Evolutionary conservation across 139 green algal species (phyloP).

Genomic region (Micractinium sp.): DNA sequence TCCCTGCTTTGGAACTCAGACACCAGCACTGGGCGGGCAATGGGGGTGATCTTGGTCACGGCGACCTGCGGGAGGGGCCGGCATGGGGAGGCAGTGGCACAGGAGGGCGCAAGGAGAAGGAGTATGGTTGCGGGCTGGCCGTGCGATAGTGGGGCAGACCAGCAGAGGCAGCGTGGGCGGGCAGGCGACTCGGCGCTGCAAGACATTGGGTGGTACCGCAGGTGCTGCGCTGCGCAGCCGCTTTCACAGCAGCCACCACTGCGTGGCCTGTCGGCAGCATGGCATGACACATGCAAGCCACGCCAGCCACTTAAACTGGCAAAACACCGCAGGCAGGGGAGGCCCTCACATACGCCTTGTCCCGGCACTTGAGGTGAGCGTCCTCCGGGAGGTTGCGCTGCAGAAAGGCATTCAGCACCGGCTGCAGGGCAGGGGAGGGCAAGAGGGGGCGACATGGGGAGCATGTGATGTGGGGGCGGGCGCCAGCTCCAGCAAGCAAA

Average conservation of each 20-base stretch:
- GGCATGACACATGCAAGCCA: background rate
- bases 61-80: constrained; percentile 40
- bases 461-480: too few species aligned
- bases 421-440: background rate
- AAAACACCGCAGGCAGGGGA: background rate
- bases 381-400: constrained; percentile 61
- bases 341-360: constrained; percentile 47
- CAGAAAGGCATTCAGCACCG: constrained; percentile 51
- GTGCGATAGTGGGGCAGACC: background rate
- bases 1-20: constrained; percentile 68
- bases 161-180: background rate
- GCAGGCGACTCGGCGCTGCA: too few species aligned
- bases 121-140: background rate
- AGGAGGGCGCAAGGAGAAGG: background rate
- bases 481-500: too few species aligned
- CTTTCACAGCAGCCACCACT: background rate
- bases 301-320: background rate
- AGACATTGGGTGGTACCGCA: too few species aligned
- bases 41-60: constrained; percentile 55
- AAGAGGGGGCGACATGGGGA: too few species aligned
- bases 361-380: constrained; percentile 48
- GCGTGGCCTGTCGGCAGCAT: background rate
- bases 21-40: constrained; percentile 54
- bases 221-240: too few species aligned
- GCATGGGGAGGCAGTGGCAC: background rate